A percentile compares a stretch with the other conserved stretches of the same genome.
phyloP scores from a whole-genome alignment of 2,329 filamentous ascomycete species.

The Phyllosticta citriasiana region DNA sequence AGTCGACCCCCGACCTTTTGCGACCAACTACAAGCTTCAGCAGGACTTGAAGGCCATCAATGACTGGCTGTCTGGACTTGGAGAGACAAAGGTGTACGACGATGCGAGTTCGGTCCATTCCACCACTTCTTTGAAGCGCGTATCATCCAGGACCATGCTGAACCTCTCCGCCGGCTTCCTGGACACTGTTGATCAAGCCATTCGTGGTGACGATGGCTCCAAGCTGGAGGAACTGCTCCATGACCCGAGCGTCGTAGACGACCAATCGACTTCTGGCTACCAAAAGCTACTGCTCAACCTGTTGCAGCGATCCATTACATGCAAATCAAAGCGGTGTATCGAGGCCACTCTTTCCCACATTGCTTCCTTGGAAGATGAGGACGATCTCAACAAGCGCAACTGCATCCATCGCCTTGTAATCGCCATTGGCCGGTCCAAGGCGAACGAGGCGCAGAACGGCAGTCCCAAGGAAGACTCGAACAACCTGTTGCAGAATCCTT shows the following conservation, averaged over 20 bases:
- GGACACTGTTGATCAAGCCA: slow-evolving; percentile 62
- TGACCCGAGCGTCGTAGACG: slow-evolving; percentile 46
- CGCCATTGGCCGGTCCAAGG: slow-evolving; percentile 69
- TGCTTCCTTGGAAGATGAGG: slow-evolving; percentile 67
- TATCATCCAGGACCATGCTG: slow-evolving; percentile 64
- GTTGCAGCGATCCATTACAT: slow-evolving; percentile 66
- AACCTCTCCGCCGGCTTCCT: slow-evolving; percentile 59
- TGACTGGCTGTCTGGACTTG: slow-evolving; percentile 77
- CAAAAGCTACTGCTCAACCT: slow-evolving; percentile 69
- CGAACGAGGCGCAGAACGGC: slow-evolving; percentile 36
- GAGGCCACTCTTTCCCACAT: slow-evolving; percentile 59
- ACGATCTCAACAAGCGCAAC: slow-evolving; percentile 90
- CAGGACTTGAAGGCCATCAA: slow-evolving; percentile 63
- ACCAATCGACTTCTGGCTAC: slow-evolving; percentile 38
- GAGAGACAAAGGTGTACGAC: slow-evolving; percentile 65
- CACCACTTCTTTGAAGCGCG: slow-evolving; percentile 61
- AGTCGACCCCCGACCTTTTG: slow-evolving; percentile 81
- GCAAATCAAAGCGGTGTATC: slow-evolving; percentile 59
- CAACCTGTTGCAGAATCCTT: background rate
- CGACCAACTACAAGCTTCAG: slow-evolving; percentile 56
- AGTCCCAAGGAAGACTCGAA: slow-evolving; percentile 42
- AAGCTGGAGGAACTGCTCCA: slow-evolving; percentile 47
- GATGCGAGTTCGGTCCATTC: slow-evolving; percentile 64
- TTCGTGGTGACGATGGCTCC: slow-evolving; percentile 56
- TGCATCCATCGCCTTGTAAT: slow-evolving; percentile 89